Evolutionary conservation across 2,329 filamentous ascomycete species (phyloP).

Genomic region (Podosphaera xanthii): DNA sequence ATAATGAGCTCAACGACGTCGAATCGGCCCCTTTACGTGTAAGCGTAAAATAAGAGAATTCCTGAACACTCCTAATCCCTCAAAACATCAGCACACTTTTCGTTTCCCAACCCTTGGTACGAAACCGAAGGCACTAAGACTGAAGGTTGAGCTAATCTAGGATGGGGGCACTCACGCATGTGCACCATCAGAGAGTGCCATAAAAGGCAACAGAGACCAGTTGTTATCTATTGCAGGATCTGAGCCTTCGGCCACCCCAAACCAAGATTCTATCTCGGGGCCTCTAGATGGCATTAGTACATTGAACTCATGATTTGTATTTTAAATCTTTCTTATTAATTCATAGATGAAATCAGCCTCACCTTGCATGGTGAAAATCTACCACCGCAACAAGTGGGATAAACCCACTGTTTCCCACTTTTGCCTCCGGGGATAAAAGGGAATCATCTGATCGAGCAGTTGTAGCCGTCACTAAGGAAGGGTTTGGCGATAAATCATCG

Average conservation of each 20-base stretch:
- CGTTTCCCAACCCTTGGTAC: not conserved
- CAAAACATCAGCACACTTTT: conserved; percentile 2
- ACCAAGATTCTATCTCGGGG: conserved; percentile 85
- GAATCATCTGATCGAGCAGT: too few relatives aligned
- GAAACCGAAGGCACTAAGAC: not conserved
- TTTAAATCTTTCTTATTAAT: not conserved
- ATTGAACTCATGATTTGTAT: not conserved
- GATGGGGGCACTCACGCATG: conserved; percentile 45
- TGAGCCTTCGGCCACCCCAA: conserved; percentile 48
- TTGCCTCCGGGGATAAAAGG: not conserved
- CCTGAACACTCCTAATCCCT: conserved; percentile 49
- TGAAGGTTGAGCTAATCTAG: not conserved
- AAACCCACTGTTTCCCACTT: conserved; percentile 21
- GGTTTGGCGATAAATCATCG: too few relatives aligned
- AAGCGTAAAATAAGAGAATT: conserved; percentile 97
- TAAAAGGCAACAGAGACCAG: conserved; percentile 83
- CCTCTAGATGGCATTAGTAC: conserved; percentile 25
- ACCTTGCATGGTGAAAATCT: conserved; percentile 60
- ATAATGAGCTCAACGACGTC: conserved; percentile 52
- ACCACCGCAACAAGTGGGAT: conserved; percentile 55
- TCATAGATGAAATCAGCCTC: conserved; percentile 3
- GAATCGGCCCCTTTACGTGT: conserved; percentile 28
- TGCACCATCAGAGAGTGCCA: conserved; percentile 87
- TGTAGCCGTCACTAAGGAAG: too few relatives aligned
- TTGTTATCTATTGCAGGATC: conserved; percentile 70